phyloP scores from a whole-genome alignment of 805 yeast species.

The Hanseniaspora nectarophila region DNA sequence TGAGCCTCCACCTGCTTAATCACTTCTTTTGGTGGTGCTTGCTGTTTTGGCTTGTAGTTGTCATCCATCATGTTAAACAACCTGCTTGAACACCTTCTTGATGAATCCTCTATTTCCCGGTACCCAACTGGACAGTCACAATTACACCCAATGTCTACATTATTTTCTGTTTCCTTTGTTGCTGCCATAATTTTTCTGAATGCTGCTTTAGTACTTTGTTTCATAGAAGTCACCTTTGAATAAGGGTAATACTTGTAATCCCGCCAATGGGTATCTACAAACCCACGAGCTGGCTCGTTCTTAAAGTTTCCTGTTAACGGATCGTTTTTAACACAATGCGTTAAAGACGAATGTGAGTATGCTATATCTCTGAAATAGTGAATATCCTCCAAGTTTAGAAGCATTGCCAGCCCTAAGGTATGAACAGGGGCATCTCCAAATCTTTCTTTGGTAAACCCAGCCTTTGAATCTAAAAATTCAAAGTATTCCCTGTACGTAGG shows the following conservation, averaged over 20 bases:
- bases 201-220: constrained; percentile 12
- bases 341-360: constrained; percentile 65
- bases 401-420: constrained; percentile 71
- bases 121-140: constrained; percentile 60
- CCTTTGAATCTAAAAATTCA: constrained; percentile 51
- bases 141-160: constrained; percentile 55
- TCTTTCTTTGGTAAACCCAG: constrained; percentile 81
- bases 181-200: constrained; percentile 1
- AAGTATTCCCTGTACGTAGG: constrained; percentile 56
- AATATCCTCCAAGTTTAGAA: constrained; percentile 53
- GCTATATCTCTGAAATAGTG: constrained; percentile 93
- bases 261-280: constrained; percentile 6
- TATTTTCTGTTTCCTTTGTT: constrained; percentile 27
- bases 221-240: constrained; percentile 25
- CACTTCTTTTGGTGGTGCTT: constrained; percentile 24
- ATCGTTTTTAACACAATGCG: constrained; percentile 68
- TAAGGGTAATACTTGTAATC: constrained; percentile 38
- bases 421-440: constrained; percentile 99
- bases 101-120: constrained; percentile 46
- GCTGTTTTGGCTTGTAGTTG: constrained; percentile 19
- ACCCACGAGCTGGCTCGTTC: not conserved
- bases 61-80: constrained; percentile 38
- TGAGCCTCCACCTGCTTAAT: constrained; percentile 17
- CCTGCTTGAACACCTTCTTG: constrained; percentile 38
- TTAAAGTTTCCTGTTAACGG: constrained; percentile 21